These are phyloP conservation scores for Saussurea involucrata DNA, from an alignment of 129 eudicot genomes.

Conservation along the genomic window DNA sequence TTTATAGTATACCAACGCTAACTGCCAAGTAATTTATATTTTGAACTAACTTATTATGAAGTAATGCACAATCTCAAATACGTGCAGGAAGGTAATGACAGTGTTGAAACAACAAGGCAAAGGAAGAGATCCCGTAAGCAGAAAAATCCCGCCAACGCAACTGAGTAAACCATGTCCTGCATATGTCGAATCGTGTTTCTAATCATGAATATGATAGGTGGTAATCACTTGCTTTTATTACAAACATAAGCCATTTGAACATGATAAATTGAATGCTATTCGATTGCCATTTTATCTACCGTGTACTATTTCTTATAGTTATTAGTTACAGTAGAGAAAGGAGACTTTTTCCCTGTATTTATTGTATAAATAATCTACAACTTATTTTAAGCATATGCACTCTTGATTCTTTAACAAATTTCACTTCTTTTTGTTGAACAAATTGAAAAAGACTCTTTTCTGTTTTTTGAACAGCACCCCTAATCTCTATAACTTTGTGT, in stretches of 20 bases:
- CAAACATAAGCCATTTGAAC: not conserved
- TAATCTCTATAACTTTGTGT: no score
- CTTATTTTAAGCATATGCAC: not conserved
- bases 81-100: no score
- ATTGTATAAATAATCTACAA: not conserved
- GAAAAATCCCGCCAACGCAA: constrained; percentile 29
- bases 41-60: not conserved
- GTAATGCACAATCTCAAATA: not conserved
- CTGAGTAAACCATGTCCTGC: not conserved
- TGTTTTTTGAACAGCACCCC: not conserved
- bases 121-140: constrained; percentile 69
- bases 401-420: not conserved
- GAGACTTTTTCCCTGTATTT: not conserved
- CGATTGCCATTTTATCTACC: not conserved
- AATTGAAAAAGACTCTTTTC: not conserved
- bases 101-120: constrained; percentile 42
- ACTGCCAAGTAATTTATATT: not conserved
- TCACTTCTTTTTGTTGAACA: no score
- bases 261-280: not conserved
- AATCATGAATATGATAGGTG: not conserved
- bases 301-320: not conserved
- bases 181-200: not conserved
- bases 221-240: not conserved
- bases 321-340: no score
- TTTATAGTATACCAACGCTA: not conserved